Conservation (phyloP, 208 protist genomes). For the Crithidia brevicula region DNA sequence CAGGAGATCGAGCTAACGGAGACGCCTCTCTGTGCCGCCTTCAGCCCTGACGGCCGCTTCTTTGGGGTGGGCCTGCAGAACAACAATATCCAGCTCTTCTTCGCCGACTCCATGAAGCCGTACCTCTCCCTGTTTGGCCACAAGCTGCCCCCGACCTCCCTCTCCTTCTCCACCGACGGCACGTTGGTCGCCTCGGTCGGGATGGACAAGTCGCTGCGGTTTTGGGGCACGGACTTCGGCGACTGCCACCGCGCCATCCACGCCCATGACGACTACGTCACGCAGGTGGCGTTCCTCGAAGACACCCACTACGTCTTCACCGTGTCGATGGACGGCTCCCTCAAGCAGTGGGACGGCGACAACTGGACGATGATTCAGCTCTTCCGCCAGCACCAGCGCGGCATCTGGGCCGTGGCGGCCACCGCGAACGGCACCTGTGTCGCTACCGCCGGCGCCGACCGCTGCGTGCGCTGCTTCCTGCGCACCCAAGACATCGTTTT, state of each 20-base stretch:
- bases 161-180: slow-evolving; percentile 95
- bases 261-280: slow-evolving; percentile 98
- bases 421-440: slow-evolving; percentile 83
- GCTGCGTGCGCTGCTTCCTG: slow-evolving; percentile 80
- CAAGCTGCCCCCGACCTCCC: slow-evolving; percentile 95
- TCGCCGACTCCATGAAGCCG: slow-evolving; percentile 97
- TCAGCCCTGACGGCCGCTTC: slow-evolving; percentile 84
- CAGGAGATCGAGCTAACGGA: slow-evolving; percentile 95
- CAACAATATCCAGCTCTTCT: slow-evolving; percentile 98
- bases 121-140: slow-evolving; percentile 99
- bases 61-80: slow-evolving; percentile 97
- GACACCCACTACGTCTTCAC: slow-evolving; percentile 99
- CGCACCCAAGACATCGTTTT: slow-evolving; percentile 92
- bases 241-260: slow-evolving; percentile 98
- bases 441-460: slow-evolving; percentile 75
- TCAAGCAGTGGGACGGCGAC: slow-evolving; percentile 99
- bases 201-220: slow-evolving; percentile 99
- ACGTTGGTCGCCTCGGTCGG: slow-evolving; percentile 95
- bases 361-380: slow-evolving; percentile 93
- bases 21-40: slow-evolving; percentile 88
- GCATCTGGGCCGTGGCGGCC: slow-evolving; percentile 70
- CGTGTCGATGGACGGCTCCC: slow-evolving; percentile 91
- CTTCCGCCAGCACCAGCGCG: slow-evolving; percentile 78
- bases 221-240: slow-evolving; percentile 98
- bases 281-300: slow-evolving; percentile 94